Evolutionary conservation across 2,329 filamentous ascomycete genomes (phyloP).

Genomic region (Penicillium sclerotiorum): DNA sequence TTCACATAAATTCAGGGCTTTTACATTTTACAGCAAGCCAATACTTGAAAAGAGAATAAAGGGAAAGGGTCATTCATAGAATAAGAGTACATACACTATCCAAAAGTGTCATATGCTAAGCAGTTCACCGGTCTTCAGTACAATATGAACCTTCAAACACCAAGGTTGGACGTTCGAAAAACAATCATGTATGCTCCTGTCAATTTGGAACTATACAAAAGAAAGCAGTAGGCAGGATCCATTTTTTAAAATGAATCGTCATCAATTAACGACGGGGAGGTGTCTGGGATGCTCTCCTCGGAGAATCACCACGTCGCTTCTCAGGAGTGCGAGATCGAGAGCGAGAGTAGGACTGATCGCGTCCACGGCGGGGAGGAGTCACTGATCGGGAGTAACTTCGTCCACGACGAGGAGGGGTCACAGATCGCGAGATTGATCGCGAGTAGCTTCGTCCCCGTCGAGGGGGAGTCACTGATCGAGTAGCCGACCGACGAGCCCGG

Average conservation of each 20-base stretch:
- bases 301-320: constrained; percentile 21
- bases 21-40: too few species aligned
- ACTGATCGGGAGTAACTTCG: constrained; percentile 30
- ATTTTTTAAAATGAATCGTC: too few species aligned
- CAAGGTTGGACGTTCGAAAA: not conserved
- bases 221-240: not conserved
- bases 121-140: too few species aligned
- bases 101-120: too few species aligned
- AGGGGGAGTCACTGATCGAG: constrained; percentile 39
- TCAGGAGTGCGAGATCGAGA: constrained; percentile 30
- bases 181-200: not conserved
- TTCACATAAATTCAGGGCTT: too few species aligned
- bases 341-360: constrained; percentile 22
- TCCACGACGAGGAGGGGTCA: constrained; percentile 24
- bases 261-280: constrained; percentile 20
- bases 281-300: constrained; percentile 27
- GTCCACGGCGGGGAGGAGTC: constrained; percentile 31
- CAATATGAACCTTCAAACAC: not conserved
- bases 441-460: constrained; percentile 34
- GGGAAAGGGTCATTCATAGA: constrained; percentile 1
- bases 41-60: not conserved
- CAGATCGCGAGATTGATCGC: constrained; percentile 35
- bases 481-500: constrained; percentile 31
- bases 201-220: not conserved
- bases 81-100: too few species aligned